Percentiles rank a stretch among this genome's conserved stretches.
Conservation (phyloP, 2,329 filamentous ascomycete species). For the Mycocentrospora acerina region DNA sequence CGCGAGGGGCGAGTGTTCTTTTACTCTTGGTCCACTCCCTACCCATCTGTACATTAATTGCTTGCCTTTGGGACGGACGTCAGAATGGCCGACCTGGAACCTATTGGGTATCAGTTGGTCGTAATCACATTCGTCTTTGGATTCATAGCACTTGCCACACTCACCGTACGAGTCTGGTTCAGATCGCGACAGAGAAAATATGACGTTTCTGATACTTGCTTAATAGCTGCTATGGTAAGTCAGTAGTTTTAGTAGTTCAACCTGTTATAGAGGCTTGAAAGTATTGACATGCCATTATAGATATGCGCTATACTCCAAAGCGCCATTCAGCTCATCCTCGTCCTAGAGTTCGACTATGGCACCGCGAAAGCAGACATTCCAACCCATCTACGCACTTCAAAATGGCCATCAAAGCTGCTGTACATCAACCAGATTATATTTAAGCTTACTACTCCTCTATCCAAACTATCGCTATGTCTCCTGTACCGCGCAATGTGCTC, state of each 20-base stretch:
- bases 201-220: conserved; percentile 9
- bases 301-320: conserved; percentile 9
- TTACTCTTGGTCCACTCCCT: too few relatives aligned
- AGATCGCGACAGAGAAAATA: conserved; percentile 5
- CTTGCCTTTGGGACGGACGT: background rate
- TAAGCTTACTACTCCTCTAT: conserved; percentile 12
- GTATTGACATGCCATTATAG: background rate
- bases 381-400: background rate
- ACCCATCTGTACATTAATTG: background rate
- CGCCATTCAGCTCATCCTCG: conserved; percentile 10
- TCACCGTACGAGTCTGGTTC: conserved; percentile 8
- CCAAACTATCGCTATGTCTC: conserved; percentile 10
- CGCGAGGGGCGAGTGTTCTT: too few relatives aligned
- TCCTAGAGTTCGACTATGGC: conserved; percentile 8
- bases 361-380: conserved; percentile 10
- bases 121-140: conserved; percentile 8
- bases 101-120: conserved; percentile 8
- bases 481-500: conserved; percentile 10
- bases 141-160: background rate
- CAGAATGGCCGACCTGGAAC: conserved; percentile 8
- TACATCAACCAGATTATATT: conserved; percentile 13
- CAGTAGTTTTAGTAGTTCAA: background rate
- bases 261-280: background rate
- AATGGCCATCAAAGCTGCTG: conserved; percentile 7
- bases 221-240: conserved; percentile 11